Evolutionary conservation across 768 basidiomycete species (phyloP).

Genomic region (Rhizopogon roseolus): DNA sequence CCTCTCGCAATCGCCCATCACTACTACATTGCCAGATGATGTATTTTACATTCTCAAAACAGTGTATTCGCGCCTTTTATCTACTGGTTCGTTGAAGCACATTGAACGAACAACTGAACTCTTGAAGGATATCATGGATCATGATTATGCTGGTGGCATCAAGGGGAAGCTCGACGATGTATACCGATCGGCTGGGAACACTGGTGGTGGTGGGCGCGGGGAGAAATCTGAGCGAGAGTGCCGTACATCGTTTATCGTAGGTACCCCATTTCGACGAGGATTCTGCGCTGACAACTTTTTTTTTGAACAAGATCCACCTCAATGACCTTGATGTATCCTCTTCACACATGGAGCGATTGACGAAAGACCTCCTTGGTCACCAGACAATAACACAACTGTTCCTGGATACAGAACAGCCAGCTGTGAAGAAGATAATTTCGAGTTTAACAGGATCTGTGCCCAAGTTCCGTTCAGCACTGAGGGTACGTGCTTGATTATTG

Average conservation of each 20-base stretch:
- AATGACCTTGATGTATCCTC: slow-evolving; percentile 95
- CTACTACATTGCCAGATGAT: slow-evolving; percentile 85
- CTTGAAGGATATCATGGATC: slow-evolving; percentile 73
- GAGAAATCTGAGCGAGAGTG: slow-evolving; percentile 84
- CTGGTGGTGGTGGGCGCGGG: slow-evolving; percentile 43
- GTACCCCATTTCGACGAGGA: slow-evolving; percentile 22
- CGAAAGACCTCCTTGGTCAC: slow-evolving; percentile 56
- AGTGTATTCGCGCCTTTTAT: slow-evolving; percentile 71
- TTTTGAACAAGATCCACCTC: slow-evolving; percentile 59
- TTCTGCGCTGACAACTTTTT: background rate
- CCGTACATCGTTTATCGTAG: slow-evolving; percentile 75
- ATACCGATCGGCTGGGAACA: slow-evolving; percentile 50
- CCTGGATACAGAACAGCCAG: slow-evolving; percentile 46
- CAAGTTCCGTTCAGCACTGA: slow-evolving; percentile 68
- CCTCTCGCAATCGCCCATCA: slow-evolving; percentile 52
- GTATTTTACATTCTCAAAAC: slow-evolving; percentile 94
- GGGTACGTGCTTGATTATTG: slow-evolving; percentile 42
- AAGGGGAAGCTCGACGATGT: slow-evolving; percentile 86
- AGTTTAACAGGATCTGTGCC: slow-evolving; percentile 49
- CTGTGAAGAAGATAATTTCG: slow-evolving; percentile 43
- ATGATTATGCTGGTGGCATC: slow-evolving; percentile 76
- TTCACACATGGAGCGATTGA: slow-evolving; percentile 81
- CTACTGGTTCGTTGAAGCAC: slow-evolving; percentile 62
- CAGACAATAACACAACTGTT: slow-evolving; percentile 64
- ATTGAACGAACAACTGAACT: slow-evolving; percentile 57